phyloP scores from a whole-genome alignment of 441 rosid species.

The Erodium trifolium region DNA sequence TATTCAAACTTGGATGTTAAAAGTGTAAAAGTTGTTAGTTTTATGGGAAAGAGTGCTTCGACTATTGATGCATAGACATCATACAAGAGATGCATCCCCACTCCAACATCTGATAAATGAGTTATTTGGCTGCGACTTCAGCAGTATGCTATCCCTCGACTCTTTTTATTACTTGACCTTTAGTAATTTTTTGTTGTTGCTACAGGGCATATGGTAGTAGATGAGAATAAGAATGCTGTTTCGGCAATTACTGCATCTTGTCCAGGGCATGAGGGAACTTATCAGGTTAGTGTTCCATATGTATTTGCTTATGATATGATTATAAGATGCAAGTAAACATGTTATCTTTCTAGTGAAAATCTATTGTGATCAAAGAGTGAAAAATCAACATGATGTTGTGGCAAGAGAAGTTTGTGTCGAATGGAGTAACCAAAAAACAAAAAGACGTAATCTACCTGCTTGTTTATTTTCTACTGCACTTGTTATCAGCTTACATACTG shows the following conservation, averaged over 20 bases:
- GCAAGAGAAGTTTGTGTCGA: not conserved
- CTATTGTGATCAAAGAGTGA: not conserved
- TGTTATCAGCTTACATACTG: not conserved
- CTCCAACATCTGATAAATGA: constrained; percentile 39
- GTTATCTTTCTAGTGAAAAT: not conserved
- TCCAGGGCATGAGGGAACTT: constrained; percentile 37
- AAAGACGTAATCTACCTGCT: not conserved
- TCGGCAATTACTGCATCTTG: constrained; percentile 34
- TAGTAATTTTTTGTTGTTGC: not conserved
- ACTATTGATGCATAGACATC: constrained; percentile 31
- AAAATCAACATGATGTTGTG: not conserved
- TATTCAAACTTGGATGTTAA: constrained; percentile 22
- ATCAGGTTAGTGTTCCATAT: constrained; percentile 30
- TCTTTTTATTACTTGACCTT: constrained; percentile 5
- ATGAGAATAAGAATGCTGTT: constrained; percentile 11
- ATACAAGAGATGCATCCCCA: constrained; percentile 32
- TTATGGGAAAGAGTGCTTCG: constrained; percentile 23
- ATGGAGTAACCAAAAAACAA: not conserved
- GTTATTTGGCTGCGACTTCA: constrained; percentile 32
- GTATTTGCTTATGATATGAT: not conserved
- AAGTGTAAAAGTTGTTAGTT: constrained; percentile 19
- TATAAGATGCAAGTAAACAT: not conserved
- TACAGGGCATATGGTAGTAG: constrained; percentile 19
- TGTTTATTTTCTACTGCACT: not conserved
- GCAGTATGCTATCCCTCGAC: constrained; percentile 13